These are phyloP conservation scores for Candida oleophila DNA, from an alignment of 805 yeast genomes.

Conservation along the genomic window DNA sequence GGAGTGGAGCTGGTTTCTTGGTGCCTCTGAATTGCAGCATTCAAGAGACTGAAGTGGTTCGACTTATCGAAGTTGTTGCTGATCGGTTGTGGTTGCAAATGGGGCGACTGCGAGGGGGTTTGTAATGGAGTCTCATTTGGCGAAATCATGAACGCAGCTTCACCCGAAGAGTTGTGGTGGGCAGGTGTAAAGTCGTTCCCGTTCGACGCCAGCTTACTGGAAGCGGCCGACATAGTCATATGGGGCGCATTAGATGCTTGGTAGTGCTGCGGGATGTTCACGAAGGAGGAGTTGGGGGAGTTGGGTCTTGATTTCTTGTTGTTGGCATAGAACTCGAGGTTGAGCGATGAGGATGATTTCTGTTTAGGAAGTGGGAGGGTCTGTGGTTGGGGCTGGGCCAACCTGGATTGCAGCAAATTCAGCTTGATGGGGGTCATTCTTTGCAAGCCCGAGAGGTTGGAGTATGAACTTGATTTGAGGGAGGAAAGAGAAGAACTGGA, in stretches of 20 bases:
- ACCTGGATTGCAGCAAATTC: background rate
- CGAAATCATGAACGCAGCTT: conserved; percentile 27
- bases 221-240: background rate
- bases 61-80: background rate
- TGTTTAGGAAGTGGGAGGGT: conserved; percentile 23
- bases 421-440: conserved; percentile 46
- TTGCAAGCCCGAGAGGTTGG: conserved; percentile 26
- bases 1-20: background rate
- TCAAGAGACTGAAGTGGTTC: background rate
- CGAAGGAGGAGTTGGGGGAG: conserved; percentile 33
- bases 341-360: conserved; percentile 30
- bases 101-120: conserved; percentile 52
- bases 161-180: conserved; percentile 4
- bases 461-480: conserved; percentile 22
- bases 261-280: conserved; percentile 2
- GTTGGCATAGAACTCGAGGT: conserved; percentile 33
- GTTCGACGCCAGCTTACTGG: background rate
- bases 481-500: conserved; percentile 16
- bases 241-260: background rate
- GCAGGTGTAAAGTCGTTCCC: conserved; percentile 4
- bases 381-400: conserved; percentile 2
- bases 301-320: conserved; percentile 47
- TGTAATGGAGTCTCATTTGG: conserved; percentile 50
- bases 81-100: conserved; percentile 26
- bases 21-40: conserved; percentile 5